phyloP scores from a whole-genome alignment of 129 eudicot genomes.

The Centella asiatica region DNA sequence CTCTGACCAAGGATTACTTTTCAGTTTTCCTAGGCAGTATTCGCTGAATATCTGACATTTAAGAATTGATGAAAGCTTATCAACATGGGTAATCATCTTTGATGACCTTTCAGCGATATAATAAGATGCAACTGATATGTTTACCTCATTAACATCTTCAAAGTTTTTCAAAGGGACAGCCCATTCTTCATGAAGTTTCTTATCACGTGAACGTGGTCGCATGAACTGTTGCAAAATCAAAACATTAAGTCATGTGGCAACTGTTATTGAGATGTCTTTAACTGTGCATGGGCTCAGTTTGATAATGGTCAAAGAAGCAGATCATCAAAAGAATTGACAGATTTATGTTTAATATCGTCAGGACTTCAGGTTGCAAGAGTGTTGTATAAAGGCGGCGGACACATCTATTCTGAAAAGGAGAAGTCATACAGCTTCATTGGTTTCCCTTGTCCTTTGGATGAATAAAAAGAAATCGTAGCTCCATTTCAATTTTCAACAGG shows the following conservation, averaged over 20 bases:
- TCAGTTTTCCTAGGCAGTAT: constrained; percentile 79
- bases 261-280: background rate
- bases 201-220: constrained; percentile 88
- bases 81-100: background rate
- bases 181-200: constrained; percentile 90
- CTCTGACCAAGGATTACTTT: constrained; percentile 93
- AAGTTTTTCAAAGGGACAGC: constrained; percentile 63
- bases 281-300: background rate
- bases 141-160: constrained; percentile 82
- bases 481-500: background rate
- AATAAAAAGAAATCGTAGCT: background rate
- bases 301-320: background rate
- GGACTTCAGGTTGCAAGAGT: background rate
- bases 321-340: background rate
- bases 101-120: background rate
- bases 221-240: constrained; percentile 53
- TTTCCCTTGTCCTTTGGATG: background rate
- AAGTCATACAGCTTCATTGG: background rate
- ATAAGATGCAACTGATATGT: background rate
- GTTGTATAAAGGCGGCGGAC: background rate
- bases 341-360: background rate
- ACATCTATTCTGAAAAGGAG: background rate
- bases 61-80: too few relatives aligned
- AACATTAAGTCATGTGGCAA: background rate
- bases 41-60: constrained; percentile 60